These are phyloP conservation scores for Eragrostis curvula DNA, from an alignment of 176 grass and related monocot species.

Conservation along the genomic window DNA sequence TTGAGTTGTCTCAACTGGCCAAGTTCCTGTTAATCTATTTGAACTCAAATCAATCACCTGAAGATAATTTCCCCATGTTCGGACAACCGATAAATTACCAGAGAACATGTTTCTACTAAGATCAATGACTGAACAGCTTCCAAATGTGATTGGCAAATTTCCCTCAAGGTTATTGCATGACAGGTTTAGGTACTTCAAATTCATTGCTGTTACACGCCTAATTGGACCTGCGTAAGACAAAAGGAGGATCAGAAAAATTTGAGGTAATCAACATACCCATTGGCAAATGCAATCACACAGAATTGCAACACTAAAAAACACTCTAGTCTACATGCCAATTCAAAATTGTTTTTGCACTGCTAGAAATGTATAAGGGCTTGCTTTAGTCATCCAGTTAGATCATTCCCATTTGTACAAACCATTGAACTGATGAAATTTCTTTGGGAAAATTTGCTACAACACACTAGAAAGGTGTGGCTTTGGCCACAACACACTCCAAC, in stretches of 20 bases:
- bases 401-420: too few relatives aligned
- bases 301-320: background rate
- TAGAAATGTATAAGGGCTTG: background rate
- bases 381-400: background rate
- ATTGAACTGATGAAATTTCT: too few relatives aligned
- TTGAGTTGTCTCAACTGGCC: slow-evolving; percentile 85
- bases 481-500: too few relatives aligned
- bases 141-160: slow-evolving; percentile 80
- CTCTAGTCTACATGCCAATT: background rate
- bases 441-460: too few relatives aligned
- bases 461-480: too few relatives aligned
- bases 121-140: slow-evolving; percentile 84
- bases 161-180: slow-evolving; percentile 78
- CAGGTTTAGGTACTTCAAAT: slow-evolving; percentile 81
- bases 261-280: slow-evolving; percentile 11
- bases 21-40: slow-evolving; percentile 78
- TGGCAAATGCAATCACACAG: slow-evolving; percentile 14
- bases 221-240: slow-evolving; percentile 68
- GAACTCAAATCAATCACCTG: slow-evolving; percentile 77
- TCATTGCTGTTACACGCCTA: slow-evolving; percentile 70
- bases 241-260: slow-evolving; percentile 9
- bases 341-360: background rate
- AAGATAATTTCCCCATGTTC: slow-evolving; percentile 88
- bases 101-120: slow-evolving; percentile 79
- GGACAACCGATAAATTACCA: slow-evolving; percentile 76